A percentile compares a stretch with the other conserved stretches of the same genome.
These are phyloP conservation scores for Pleurotus citrinopileatus DNA, from an alignment of 768 basidiomycete genomes.

Conservation along the genomic window DNA sequence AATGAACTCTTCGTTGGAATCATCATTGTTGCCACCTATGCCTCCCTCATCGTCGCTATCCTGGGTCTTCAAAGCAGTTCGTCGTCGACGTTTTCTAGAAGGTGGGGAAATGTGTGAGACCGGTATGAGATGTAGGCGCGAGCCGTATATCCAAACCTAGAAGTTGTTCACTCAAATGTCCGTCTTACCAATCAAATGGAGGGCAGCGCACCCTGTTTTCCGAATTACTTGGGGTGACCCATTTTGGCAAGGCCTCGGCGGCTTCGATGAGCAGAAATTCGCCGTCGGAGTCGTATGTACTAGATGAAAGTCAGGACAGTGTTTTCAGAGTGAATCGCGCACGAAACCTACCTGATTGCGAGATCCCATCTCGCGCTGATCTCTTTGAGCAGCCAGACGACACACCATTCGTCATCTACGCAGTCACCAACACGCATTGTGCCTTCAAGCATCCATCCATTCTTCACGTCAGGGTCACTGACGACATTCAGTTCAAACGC, in stretches of 20 bases:
- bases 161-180: constrained; percentile 22
- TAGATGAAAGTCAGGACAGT: constrained; percentile 20
- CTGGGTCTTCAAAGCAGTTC: constrained; percentile 35
- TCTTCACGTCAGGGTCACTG: constrained; percentile 36
- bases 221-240: constrained; percentile 90
- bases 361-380: constrained; percentile 79
- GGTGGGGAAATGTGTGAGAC: constrained; percentile 69
- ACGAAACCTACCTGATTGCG: constrained; percentile 61
- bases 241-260: constrained; percentile 81
- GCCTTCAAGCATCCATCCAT: constrained; percentile 70
- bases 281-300: constrained; percentile 87
- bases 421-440: constrained; percentile 91
- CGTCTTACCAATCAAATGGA: constrained; percentile 28
- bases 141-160: constrained; percentile 90
- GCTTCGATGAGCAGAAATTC: constrained; percentile 97
- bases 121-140: constrained; percentile 84
- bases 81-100: constrained; percentile 50
- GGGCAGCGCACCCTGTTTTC: constrained; percentile 80
- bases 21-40: constrained; percentile 25
- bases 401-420: constrained; percentile 98
- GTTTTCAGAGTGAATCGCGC: constrained; percentile 7
- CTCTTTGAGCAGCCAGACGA: constrained; percentile 84
- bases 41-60: constrained; percentile 52
- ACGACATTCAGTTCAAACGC: constrained; percentile 74
- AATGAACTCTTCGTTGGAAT: constrained; percentile 48